Conservation (phyloP, 768 basidiomycete species). For the Tulasnella sp. region DNA sequence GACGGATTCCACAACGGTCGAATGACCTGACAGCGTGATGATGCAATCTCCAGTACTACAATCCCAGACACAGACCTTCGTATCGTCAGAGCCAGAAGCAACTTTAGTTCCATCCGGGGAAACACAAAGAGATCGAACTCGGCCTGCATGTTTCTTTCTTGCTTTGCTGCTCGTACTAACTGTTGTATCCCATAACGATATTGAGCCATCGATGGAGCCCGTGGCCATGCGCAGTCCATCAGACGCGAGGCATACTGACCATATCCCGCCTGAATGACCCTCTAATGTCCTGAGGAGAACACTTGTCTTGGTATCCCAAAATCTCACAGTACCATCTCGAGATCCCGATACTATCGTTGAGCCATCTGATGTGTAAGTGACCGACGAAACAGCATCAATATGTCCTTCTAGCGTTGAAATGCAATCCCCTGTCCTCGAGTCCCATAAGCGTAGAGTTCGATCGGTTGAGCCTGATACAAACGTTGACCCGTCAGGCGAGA, state of each 20-base stretch:
- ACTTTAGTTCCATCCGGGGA: neutral
- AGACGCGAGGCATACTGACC: too few relatives aligned
- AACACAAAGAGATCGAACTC: neutral
- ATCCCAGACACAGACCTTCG: neutral
- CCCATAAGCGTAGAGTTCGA: neutral
- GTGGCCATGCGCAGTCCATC: neutral
- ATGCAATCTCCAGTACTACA: neutral
- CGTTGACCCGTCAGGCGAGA: neutral
- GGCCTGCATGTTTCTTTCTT: neutral
- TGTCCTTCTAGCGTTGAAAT: slow-evolving; percentile 4
- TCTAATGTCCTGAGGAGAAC: too few relatives aligned
- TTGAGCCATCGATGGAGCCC: neutral
- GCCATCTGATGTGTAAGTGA: slow-evolving; percentile 1
- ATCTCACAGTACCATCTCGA: neutral
- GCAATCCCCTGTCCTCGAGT: neutral
- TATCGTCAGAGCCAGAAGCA: neutral
- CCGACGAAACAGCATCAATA: neutral
- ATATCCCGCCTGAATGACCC: too few relatives aligned
- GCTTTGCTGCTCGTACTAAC: neutral
- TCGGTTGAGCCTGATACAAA: slow-evolving; percentile 3
- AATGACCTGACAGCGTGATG: too few relatives aligned
- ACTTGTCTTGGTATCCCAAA: neutral
- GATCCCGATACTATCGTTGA: neutral
- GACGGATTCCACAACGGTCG: too few relatives aligned
- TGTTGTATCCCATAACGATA: neutral